Evolutionary conservation across 768 basidiomycete genomes (phyloP), one percentile per base, ranked within the genome.

Genomic region (Hydnum rufescens): DNA sequence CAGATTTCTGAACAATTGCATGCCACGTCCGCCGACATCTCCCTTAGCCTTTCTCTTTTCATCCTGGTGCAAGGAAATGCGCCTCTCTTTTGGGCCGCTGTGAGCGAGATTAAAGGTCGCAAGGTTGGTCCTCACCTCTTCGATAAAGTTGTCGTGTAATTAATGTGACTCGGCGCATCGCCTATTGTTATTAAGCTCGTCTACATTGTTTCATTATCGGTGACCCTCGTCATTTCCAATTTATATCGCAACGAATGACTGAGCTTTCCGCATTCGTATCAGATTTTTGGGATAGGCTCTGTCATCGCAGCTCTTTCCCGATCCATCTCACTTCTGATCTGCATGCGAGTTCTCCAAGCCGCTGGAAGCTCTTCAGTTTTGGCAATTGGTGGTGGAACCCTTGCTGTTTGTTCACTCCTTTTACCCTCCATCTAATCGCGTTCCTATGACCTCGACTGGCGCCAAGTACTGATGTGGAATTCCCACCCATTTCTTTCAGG

Each of bases 101-200:
- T 80, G 25, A 79, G 78, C 52, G 85, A 88, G 63, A 73, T 87
- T 30, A 77, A 75, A 59, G 85, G 84, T 4, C 68, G 84, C 51
- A 85, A 77, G 69, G 77, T 77, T 56, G 22, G 69, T 61, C 28
- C 4, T 52, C 18, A 18, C 19, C 22, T 13, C 18, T 50, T 51
- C 6, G 22, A 32, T 28, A 59, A 55, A 32, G 47, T 49, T 46
- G 19, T 39, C 34, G 34, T 19, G 8, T 22, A 23, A 53, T 53
- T 5, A 50, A 16, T 49, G 26, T 42, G 13, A 2, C 18, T 28
- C 19, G 22, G 19, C 5, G 8, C 34, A 8, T 8, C 19, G 19
- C n/a, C n/a, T n/a, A n/a, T n/a, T n/a, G n/a, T n/a, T n/a, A n/a
- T n/a, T n/a, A n/a, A n/a, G n/a, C n/a, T n/a, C n/a, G n/a, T n/a